Base-by-base conservation (phyloP, 371 early-diverging fungal species). In the Mucor sp. region DNA sequence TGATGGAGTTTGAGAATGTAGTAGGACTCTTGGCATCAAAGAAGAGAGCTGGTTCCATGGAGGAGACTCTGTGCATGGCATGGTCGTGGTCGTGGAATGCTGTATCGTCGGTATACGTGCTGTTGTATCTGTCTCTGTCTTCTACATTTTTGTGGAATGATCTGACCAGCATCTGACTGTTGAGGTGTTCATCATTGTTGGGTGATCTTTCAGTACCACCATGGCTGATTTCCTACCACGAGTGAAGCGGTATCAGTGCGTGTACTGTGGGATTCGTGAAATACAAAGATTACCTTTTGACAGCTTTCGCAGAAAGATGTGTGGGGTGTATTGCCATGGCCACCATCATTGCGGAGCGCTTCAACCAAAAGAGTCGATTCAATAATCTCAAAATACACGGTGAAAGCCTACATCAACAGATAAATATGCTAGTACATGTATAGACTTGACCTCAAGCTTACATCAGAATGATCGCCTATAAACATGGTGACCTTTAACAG, bases 341-440 rank as follows among this genome's bases (percentile, higher is more conserved):
- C 37, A 27, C 69, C 66, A 14, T 83, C 83, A 14, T 78, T 75
- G 12, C 83, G 72, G n/a, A 83, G 71, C 2, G 83, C 83, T 48
- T 83, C 81, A 2, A 83, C 83, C 33, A 83, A 48, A 19, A 83
- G 58, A 1, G 83, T 83, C 1, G 83, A 83, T 66, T 83, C 83
- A 28, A 79, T 64, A 15, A 83, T 48, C 56, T 80, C 73, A 64
- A 83, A 77, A 33, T 77, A 83, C 1, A 77, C 79, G 14, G 83
- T 83, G 44, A 83, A 77, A 0, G 79, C 80, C 81, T 80, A 65
- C 8, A 14, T 25, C 11, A 25, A 14, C 23, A 53, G 23, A 23
- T 27, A 0, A 53, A 37, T 14, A 53, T 5, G 27, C 27, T 53
- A 53, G 53, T 53, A 53, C 23, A 12, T 44, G 17, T 44, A 44